A percentile compares a stretch with the other conserved stretches of the same genome.
Conservation (phyloP, 176 grass and related monocot genomes). For the Aechmea fasciata region DNA sequence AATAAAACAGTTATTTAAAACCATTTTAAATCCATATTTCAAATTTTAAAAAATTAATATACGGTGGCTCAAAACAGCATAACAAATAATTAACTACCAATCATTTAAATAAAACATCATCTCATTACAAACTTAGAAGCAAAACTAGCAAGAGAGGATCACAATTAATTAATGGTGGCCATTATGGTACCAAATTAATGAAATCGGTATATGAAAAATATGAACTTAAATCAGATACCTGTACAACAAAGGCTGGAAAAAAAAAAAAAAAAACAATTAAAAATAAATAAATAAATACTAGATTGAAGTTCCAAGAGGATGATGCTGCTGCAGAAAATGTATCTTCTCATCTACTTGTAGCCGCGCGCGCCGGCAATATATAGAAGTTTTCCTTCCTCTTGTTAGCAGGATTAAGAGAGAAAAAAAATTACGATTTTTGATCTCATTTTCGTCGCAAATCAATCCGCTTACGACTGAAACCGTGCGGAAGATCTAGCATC, state of each 20-base stretch:
- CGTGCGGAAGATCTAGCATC: conserved; percentile 35
- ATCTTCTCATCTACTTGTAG: not conserved
- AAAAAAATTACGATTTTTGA: not conserved
- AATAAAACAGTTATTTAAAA: too few species aligned
- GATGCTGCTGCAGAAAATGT: not conserved
- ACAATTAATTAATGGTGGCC: too few species aligned
- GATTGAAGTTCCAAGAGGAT: not conserved
- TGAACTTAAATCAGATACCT: not conserved
- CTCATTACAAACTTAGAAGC: too few species aligned
- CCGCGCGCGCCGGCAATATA: not conserved
- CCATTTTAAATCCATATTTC: too few species aligned
- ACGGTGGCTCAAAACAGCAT: too few species aligned
- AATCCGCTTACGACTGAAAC: conserved; percentile 10
- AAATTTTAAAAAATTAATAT: too few species aligned
- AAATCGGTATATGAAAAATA: too few species aligned
- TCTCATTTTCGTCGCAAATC: not conserved
- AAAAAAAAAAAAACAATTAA: not conserved
- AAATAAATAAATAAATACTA: not conserved
- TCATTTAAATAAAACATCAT: too few species aligned
- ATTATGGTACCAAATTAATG: too few species aligned
- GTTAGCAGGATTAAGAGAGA: not conserved
- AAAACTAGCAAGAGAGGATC: too few species aligned
- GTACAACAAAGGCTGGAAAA: not conserved
- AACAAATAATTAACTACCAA: too few species aligned
- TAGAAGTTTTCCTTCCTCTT: not conserved